Base-by-base conservation (phyloP, 805 yeast species). In the Huiozyma naganishii region DNA sequence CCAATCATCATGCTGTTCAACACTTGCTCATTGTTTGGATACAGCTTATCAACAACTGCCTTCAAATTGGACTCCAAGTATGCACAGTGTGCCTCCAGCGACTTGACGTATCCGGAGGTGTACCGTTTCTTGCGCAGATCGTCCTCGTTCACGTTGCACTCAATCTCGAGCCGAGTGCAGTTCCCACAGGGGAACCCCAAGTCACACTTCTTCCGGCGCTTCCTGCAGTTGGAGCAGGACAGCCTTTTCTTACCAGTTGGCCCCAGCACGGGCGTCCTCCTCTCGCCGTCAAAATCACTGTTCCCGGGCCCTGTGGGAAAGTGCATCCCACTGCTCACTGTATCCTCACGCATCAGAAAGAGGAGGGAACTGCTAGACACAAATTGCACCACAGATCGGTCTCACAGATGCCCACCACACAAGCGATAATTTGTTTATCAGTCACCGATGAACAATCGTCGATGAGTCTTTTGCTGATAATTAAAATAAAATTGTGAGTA, bases 121-220 rank as follows among this genome's bases (percentile, higher is more conserved):
- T 76, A 75, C 39, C 79, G 57, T 45, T 69, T 71, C 49, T 72
- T 74, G 35, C 80, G 61, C 64, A 73, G 60, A 51, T 75, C 80
- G 47, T 65, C 67, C 9, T 68, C 67, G 10, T 70, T 68, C 33
- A 67, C 67, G 38, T 73, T 64, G 52, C 80, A 75, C 33, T 66
- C 72, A 11, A 68, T 62, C 5, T 64, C 63, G 5, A 69, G 57
- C 43, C 67, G 67, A 11, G 58, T 55, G 50, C 80, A 75, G 45
- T 67, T 68, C 23, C 68, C 61, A 48, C 80, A 75, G 1, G 80
- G 80, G 41, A 54, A 62, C 6, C 65, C 68, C 43, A 68, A 61
- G 52, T 73, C 70, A 54, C 80, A 75, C 53, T 71, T 73, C 47
- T 73, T 71, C 47, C 67, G 53, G 44, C 66, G 52, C 10, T 53